phyloP scores from a whole-genome alignment of 305 asterid species.

The Petunia hybrid region DNA sequence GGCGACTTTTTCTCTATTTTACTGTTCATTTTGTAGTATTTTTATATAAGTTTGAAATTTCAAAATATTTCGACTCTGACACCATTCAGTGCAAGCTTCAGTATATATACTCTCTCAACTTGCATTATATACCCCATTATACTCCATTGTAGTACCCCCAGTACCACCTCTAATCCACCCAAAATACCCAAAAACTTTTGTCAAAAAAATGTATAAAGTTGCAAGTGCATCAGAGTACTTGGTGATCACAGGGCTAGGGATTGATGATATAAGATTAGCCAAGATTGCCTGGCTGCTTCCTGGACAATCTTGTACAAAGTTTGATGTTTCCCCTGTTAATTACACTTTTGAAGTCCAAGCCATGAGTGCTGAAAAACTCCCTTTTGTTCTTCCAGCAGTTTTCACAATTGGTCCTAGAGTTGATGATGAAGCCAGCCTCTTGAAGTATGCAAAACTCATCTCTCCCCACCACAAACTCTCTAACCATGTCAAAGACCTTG shows the following conservation, averaged over 20 bases:
- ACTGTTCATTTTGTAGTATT: neutral
- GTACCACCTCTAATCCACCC: neutral
- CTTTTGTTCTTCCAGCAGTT: slow-evolving; percentile 73
- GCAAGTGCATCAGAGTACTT: slow-evolving; percentile 72
- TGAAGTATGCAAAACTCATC: slow-evolving; percentile 66
- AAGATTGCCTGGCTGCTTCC: slow-evolving; percentile 66
- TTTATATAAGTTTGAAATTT: no score
- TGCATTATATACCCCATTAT: neutral
- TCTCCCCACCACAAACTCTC: slow-evolving; percentile 66
- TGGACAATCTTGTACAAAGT: slow-evolving; percentile 51
- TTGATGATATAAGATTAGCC: slow-evolving; percentile 49
- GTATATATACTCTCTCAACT: neutral
- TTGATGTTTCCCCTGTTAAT: slow-evolving; percentile 67
- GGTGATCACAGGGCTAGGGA: slow-evolving; percentile 62
- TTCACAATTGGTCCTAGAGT: slow-evolving; percentile 70
- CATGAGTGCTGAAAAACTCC: slow-evolving; percentile 76
- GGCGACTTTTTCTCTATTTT: neutral
- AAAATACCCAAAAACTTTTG: slow-evolving; percentile 2
- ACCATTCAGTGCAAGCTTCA: slow-evolving; percentile 16
- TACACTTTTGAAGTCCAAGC: slow-evolving; percentile 85
- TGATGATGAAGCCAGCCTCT: slow-evolving; percentile 52
- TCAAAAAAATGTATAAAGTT: slow-evolving; percentile 46
- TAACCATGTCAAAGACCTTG: slow-evolving; percentile 60
- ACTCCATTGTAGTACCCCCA: neutral
- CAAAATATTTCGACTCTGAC: neutral